These are phyloP conservation scores for Gypsophila paniculata DNA, from an alignment of 179 eudicot genomes.

Conservation along the genomic window DNA sequence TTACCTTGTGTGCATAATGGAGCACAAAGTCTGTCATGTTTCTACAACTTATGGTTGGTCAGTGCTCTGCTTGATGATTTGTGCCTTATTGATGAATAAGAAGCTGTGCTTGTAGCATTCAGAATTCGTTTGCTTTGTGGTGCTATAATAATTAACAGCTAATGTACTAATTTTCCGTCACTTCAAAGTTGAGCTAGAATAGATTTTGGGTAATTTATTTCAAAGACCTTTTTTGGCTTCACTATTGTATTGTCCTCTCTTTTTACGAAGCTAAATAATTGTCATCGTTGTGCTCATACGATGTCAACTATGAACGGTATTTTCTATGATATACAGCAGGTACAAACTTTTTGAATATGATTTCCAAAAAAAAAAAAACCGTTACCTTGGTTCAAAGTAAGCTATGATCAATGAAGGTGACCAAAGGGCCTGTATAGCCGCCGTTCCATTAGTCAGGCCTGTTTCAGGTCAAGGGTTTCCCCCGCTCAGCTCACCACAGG, in stretches of 20 bases:
- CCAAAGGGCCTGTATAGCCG: no score
- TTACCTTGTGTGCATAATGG: slow-evolving; percentile 28
- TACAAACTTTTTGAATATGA: no score
- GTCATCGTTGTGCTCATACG: no score
- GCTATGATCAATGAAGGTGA: no score
- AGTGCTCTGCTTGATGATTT: slow-evolving; percentile 7
- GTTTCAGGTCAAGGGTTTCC: no score
- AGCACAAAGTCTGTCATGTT: slow-evolving; percentile 12
- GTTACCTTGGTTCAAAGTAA: no score
- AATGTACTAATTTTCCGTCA: not conserved
- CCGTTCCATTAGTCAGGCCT: no score
- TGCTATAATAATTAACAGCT: not conserved
- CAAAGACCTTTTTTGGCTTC: slow-evolving; percentile 6
- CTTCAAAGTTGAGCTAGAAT: not conserved
- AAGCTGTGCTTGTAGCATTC: slow-evolving; percentile 18
- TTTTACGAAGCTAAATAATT: no score
- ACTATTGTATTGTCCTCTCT: not conserved
- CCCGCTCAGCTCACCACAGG: no score
- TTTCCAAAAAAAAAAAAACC: no score
- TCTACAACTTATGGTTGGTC: slow-evolving; percentile 12
- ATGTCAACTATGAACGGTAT: no score
- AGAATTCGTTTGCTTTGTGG: slow-evolving; percentile 2
- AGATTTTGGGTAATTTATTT: not conserved
- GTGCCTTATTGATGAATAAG: slow-evolving; percentile 25
- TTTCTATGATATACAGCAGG: not conserved